Evolutionary conservation across 768 basidiomycete species (phyloP), one percentile per base, ranked within the genome.

Genomic region (Russula ochroleuca): DNA sequence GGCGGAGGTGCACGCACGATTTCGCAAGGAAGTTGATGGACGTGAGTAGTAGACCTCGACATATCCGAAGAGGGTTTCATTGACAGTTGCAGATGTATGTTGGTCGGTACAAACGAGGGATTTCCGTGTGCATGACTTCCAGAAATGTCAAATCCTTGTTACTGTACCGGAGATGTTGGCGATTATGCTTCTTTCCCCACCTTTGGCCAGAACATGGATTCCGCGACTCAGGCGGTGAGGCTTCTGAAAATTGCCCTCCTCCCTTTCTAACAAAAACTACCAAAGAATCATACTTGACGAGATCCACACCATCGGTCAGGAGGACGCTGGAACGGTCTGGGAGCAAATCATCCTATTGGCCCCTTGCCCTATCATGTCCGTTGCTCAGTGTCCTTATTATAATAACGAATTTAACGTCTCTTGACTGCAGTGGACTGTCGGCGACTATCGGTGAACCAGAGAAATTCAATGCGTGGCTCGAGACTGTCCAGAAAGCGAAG

Each of bases 121-220:
- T 64, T 82, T 80, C 69, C 80, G 82, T 0, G 75, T 85, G 23
- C 78, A 88, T 61, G 80, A 89, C 60, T 79, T 86, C 2, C 80
- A 82, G 57, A 83, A 82, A 57, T 87, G 85, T 66, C 88, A 90
- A 70, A 88, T 90, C 45, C 75, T 90, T 19, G 81, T 90, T 8
- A 90, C 88, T 0, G 87, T 89, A 2, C 88, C 88, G 0, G 86
- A 90, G 63, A 80, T 89, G 69, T 73, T 90, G 21, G 80, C 81
- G 0, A 87, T 82, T 48, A 81, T 90, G 83, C 76, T 90, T 37
- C 77, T 90, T 28, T 87, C 86, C 3, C 87, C 88, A 2, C 75
- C 83, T 0, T 75, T 87, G 58, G 86, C 88, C 0, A 73, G 74
- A 14, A 70, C 74, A 1, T 90, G 88, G 88, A 81, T 80, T 3